Percentiles rank a stretch among this genome's conserved stretches.
Evolutionary conservation across 1,139 yeast species (phyloP).

Genomic region (Pichia sp.): DNA sequence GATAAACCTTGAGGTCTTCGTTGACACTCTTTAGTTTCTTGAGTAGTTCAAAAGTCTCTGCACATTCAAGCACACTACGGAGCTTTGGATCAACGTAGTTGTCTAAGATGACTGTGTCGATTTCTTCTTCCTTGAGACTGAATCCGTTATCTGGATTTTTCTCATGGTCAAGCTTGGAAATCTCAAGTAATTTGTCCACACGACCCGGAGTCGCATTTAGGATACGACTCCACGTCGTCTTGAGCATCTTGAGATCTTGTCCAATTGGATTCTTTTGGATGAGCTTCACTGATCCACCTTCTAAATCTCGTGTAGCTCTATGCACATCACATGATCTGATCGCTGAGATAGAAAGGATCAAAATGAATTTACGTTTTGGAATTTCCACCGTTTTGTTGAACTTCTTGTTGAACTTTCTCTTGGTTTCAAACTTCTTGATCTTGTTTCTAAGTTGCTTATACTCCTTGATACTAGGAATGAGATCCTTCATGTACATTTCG

Average conservation of each 20-base stretch:
- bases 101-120: slow-evolving; percentile 55
- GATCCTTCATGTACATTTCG: slow-evolving; percentile 20
- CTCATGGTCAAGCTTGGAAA: slow-evolving; percentile 26
- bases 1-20: slow-evolving; percentile 41
- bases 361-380: slow-evolving; percentile 38
- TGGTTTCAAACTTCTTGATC: slow-evolving; percentile 24
- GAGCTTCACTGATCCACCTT: slow-evolving; percentile 54
- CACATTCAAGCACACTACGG: slow-evolving; percentile 57
- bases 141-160: slow-evolving; percentile 3
- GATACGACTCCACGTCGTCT: slow-evolving; percentile 43
- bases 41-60: slow-evolving; percentile 38
- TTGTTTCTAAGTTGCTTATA: slow-evolving; percentile 26
- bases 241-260: slow-evolving; percentile 48
- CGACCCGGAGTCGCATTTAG: slow-evolving; percentile 66
- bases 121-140: slow-evolving; percentile 38
- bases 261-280: slow-evolving; percentile 60
- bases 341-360: slow-evolving; percentile 64
- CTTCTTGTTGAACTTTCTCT: slow-evolving; percentile 22
- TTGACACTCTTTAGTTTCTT: slow-evolving; percentile 32
- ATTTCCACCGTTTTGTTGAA: slow-evolving; percentile 12
- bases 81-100: slow-evolving; percentile 57
- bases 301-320: slow-evolving; percentile 48
- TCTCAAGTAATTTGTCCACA: slow-evolving; percentile 43
- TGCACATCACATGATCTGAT: slow-evolving; percentile 67
- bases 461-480: slow-evolving; percentile 24